Evolutionary conservation across 441 rosid genomes (phyloP).

Genomic region (Populus hybrid): DNA sequence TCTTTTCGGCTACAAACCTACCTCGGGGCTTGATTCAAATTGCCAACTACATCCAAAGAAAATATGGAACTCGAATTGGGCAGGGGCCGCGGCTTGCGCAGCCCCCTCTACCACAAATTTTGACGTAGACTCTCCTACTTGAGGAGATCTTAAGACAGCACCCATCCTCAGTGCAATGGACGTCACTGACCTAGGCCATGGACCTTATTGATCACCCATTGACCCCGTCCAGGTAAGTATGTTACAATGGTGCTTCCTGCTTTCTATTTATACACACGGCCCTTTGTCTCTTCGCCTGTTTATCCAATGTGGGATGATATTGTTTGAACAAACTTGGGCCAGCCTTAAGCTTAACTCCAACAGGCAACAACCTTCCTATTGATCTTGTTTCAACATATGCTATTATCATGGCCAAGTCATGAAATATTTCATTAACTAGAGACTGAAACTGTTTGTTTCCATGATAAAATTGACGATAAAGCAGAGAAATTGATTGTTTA

Average conservation of each 20-base stretch:
- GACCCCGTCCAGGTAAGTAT: conserved; percentile 35
- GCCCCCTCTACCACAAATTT: conserved; percentile 55
- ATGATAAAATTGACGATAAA: too few relatives aligned
- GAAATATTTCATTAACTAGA: too few relatives aligned
- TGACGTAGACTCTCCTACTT: conserved; percentile 36
- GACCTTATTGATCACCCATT: conserved; percentile 18
- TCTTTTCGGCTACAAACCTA: too few relatives aligned
- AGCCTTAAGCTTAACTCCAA: neutral
- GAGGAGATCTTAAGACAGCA: conserved; percentile 27
- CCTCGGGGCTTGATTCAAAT: too few relatives aligned
- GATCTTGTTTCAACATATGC: neutral
- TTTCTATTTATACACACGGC: neutral
- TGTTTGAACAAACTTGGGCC: neutral
- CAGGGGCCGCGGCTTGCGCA: conserved; percentile 56
- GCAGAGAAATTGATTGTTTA: too few relatives aligned
- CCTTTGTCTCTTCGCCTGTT: neutral
- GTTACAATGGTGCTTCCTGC: neutral
- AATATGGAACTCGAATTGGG: neutral
- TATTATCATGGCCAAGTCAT: too few relatives aligned
- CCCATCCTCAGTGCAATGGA: conserved; percentile 30
- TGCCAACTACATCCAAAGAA: fast-evolving
- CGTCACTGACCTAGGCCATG: conserved; percentile 21
- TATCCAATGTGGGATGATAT: neutral
- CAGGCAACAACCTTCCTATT: neutral
- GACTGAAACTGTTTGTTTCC: too few relatives aligned